Evolutionary conservation across 495 filamentous ascomycete species (phyloP).

Genomic region (Daldinia grandis): DNA sequence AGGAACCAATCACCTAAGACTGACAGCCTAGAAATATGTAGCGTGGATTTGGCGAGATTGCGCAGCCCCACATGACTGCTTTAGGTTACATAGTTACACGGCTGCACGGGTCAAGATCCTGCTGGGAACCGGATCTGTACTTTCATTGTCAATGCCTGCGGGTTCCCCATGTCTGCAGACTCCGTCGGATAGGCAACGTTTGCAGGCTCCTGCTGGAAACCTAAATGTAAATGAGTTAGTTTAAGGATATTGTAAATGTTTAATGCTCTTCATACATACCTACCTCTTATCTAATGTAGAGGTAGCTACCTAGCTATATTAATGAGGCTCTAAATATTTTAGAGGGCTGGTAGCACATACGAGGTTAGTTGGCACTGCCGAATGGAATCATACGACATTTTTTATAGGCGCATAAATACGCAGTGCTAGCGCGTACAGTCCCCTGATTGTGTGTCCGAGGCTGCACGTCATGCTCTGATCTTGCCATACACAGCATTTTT

Average conservation of each 20-base stretch:
- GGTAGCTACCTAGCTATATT: background rate
- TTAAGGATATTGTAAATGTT: background rate
- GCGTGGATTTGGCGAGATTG: slow-evolving; percentile 37
- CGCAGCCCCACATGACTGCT: slow-evolving; percentile 21
- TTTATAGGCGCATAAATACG: background rate
- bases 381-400: slow-evolving; percentile 1
- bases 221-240: background rate
- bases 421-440: background rate
- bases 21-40: slow-evolving; percentile 16
- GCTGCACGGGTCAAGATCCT: slow-evolving; percentile 32
- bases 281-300: too few relatives aligned
- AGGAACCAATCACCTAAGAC: slow-evolving; percentile 36
- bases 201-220: background rate
- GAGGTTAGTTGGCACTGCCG: background rate
- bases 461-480: slow-evolving; percentile 17
- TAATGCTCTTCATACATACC: background rate
- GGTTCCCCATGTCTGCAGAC: slow-evolving; percentile 8
- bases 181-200: background rate
- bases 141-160: slow-evolving; percentile 8
- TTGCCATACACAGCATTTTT: slow-evolving; percentile 11
- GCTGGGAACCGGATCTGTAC: slow-evolving; percentile 25
- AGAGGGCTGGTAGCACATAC: background rate
- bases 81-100: slow-evolving; percentile 13
- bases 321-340: background rate
- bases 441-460: background rate